These are phyloP conservation scores for Coccomyxa subellipsoidea DNA, from an alignment of 163 green algal species.

Conservation along the genomic window DNA sequence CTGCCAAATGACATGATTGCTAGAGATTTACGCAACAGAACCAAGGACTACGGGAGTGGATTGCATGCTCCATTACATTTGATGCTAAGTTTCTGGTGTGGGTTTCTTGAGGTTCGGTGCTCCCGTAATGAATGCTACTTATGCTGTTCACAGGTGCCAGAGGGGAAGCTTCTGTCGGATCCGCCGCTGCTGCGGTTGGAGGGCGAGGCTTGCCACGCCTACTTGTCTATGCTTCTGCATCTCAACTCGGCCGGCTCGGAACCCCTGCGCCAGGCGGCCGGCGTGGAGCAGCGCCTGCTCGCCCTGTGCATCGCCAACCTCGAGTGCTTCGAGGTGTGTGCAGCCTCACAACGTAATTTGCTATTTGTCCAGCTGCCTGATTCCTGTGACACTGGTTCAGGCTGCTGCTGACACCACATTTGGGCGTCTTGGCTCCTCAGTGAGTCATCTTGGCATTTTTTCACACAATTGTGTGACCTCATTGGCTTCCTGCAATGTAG, in stretches of 20 bases:
- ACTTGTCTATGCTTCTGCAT: slow-evolving; percentile 81
- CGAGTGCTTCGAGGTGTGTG: slow-evolving; percentile 44
- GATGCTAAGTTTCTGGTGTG: too few species aligned
- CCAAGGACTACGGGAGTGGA: too few species aligned
- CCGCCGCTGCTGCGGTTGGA: slow-evolving; percentile 91
- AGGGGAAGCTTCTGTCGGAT: slow-evolving; percentile 58
- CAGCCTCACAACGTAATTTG: not conserved
- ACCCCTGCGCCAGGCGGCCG: slow-evolving; percentile 16
- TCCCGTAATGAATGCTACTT: not conserved
- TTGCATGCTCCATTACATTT: too few species aligned
- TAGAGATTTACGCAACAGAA: too few species aligned
- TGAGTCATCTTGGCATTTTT: too few species aligned
- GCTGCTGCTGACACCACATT: not conserved
- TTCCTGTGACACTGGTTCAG: not conserved
- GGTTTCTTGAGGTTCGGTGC: too few species aligned
- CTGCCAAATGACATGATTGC: too few species aligned
- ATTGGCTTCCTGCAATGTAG: too few species aligned
- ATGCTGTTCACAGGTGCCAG: slow-evolving; percentile 26
- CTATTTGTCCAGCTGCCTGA: not conserved
- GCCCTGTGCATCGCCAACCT: slow-evolving; percentile 63
- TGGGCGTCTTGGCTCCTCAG: too few species aligned
- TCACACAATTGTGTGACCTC: too few species aligned
- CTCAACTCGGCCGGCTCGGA: slow-evolving; percentile 38
- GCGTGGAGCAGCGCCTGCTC: slow-evolving; percentile 36
- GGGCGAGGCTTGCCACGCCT: slow-evolving; percentile 78